Evolutionary conservation across 2,329 filamentous ascomycete genomes (phyloP), one percentile per base, ranked within the genome.

Genomic region (Botrytis porri): DNA sequence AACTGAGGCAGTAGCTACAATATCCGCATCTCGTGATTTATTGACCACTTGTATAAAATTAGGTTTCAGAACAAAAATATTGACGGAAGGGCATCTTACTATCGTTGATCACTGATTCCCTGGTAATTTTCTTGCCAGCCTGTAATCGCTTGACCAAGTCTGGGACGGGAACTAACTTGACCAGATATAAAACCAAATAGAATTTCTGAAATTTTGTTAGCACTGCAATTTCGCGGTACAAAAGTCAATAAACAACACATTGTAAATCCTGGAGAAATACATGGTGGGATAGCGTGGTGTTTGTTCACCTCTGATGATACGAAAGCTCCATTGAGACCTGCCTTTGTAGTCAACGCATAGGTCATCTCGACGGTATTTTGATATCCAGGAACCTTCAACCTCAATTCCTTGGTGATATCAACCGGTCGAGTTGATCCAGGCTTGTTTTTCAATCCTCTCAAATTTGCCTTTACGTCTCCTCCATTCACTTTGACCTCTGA

Each of bases 391-490:
- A 90, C 88, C 75, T 88, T 90, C 43, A 93, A 88, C 29, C 91
- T 89, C 63, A 98, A 85, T 74, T 89, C 87, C 76, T 88, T 85
- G 12, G 96, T 99, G 75, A 99, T 92, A 82, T 99, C 96, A 64
- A 93, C 94, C 12, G 96, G 96, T 79, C 94, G 90, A 59, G 96
- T 99, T 62, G 96, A 97, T 35, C 96, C 96, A 10, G 95, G 93
- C 82, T 96, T 97, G 82, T 97, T 98, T 83, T 99, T 99, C 75
- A 99, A 83, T 7, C 96, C 96, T 77, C 96, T 92, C 77, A 97
- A 87, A 81, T 98, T 99, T n/a, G 92, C 92, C 82, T 95, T 96
- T 77, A 98, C 88, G 73, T 98, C 94, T 48, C 92, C 92, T 16
- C 90, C 88, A 78, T 99, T 99, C 72, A 97, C 89, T 80, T 94